phyloP scores from a whole-genome alignment of 139 green algal species.

The Chlamydomonas sp. region DNA sequence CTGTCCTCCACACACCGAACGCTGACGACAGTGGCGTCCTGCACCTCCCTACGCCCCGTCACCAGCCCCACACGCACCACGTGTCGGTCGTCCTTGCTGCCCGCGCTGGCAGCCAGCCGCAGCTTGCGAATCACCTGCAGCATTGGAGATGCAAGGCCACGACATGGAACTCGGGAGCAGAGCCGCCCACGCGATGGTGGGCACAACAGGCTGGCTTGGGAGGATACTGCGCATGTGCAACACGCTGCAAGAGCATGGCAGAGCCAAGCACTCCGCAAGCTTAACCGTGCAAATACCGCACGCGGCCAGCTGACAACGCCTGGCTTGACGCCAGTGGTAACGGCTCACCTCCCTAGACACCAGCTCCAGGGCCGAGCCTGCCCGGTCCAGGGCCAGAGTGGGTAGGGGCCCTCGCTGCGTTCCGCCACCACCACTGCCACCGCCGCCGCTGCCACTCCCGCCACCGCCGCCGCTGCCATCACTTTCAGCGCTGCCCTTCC shows the following conservation, averaged over 20 bases:
- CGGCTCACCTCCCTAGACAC: too few relatives aligned
- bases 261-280: too few relatives aligned
- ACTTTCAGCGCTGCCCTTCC: background rate
- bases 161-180: background rate
- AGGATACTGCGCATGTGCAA: too few relatives aligned
- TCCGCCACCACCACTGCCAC: background rate
- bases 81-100: conserved; percentile 81
- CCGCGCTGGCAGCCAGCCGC: conserved; percentile 66
- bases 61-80: conserved; percentile 62
- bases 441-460: background rate
- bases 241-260: too few relatives aligned
- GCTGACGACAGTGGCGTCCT: background rate
- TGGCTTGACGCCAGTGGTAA: too few relatives aligned
- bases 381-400: background rate
- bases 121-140: conserved; percentile 74
- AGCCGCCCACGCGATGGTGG: too few relatives aligned
- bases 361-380: too few relatives aligned
- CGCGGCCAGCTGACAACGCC: too few relatives aligned
- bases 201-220: too few relatives aligned
- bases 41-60: conserved; percentile 35
- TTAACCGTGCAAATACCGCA: too few relatives aligned
- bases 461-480: background rate
- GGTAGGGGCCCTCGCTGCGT: too few relatives aligned
- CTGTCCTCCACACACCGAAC: background rate
- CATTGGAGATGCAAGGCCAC: conserved; percentile 23